A percentile compares a stretch with the other conserved stretches of the same genome.
These are phyloP conservation scores for Venturia nashicola DNA, from an alignment of 2,329 filamentous ascomycete genomes.

Conservation along the genomic window DNA sequence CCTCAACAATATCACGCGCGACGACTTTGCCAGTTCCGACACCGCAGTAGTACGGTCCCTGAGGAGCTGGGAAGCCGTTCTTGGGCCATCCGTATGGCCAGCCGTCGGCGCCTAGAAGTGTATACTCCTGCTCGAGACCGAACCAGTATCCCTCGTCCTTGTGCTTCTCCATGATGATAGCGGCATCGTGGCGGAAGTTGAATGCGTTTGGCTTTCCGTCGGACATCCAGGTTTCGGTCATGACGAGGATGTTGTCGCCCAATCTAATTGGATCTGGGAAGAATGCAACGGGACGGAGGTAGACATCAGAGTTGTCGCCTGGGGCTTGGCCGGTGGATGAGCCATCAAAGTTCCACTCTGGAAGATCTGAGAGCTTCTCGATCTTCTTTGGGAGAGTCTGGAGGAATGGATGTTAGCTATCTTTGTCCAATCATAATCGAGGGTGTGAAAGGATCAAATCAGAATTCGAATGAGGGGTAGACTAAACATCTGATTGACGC, in stretches of 20 bases:
- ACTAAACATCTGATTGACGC: neutral
- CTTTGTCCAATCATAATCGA: neutral
- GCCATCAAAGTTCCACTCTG: slow-evolving; percentile 76
- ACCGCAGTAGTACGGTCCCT: slow-evolving; percentile 96
- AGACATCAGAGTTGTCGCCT: slow-evolving; percentile 94
- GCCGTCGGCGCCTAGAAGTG: slow-evolving; percentile 71
- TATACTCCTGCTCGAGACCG: slow-evolving; percentile 97
- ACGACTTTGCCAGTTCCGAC: slow-evolving; percentile 95
- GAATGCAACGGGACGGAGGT: slow-evolving; percentile 80
- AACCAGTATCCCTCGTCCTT: slow-evolving; percentile 85
- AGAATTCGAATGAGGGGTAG: neutral
- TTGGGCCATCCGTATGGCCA: slow-evolving; percentile 88
- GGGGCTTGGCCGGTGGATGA: slow-evolving; percentile 87
- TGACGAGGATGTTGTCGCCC: slow-evolving; percentile 84
- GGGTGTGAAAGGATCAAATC: neutral
- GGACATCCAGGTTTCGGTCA: slow-evolving; percentile 86
- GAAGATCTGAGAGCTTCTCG: slow-evolving; percentile 49
- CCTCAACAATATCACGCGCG: slow-evolving; percentile 94
- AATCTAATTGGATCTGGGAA: slow-evolving; percentile 87
- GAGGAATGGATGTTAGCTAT: neutral
- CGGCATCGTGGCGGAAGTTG: slow-evolving; percentile 92
- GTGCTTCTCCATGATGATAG: slow-evolving; percentile 80
- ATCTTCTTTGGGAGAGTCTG: slow-evolving; percentile 53
- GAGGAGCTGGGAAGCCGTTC: slow-evolving; percentile 80
- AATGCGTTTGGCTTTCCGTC: slow-evolving; percentile 95